Percentiles rank a stretch among this genome's conserved stretches.
These are phyloP conservation scores for Beauveria brongniartii DNA, from an alignment of 2,329 filamentous ascomycete species.

Conservation along the genomic window DNA sequence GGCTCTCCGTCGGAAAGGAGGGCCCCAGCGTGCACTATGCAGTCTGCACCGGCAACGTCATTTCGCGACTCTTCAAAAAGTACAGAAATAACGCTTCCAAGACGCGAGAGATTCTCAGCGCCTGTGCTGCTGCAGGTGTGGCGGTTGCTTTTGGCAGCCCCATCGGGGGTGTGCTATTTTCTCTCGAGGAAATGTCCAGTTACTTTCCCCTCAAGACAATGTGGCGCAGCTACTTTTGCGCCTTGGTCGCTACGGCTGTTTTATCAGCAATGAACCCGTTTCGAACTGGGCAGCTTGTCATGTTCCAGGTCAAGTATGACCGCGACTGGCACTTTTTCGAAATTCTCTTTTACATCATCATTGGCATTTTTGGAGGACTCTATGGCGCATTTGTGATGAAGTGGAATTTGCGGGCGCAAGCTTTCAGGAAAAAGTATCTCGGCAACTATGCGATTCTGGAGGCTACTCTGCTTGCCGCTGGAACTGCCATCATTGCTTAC, in stretches of 20 bases:
- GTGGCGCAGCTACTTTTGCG: slow-evolving; percentile 98
- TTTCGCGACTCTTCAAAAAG: slow-evolving; percentile 86
- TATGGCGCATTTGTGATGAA: slow-evolving; percentile 98
- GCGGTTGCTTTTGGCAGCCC: slow-evolving; percentile 96
- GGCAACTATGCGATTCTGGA: slow-evolving; percentile 77
- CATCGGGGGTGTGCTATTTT: slow-evolving; percentile 94
- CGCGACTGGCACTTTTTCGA: slow-evolving; percentile 98
- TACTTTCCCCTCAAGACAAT: slow-evolving; percentile 96
- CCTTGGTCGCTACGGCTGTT: slow-evolving; percentile 86
- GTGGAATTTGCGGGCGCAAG: slow-evolving; percentile 86
- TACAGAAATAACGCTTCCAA: slow-evolving; percentile 89
- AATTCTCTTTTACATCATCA: slow-evolving; percentile 79
- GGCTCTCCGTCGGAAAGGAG: slow-evolving; percentile 92
- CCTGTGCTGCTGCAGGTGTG: slow-evolving; percentile 88
- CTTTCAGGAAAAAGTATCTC: slow-evolving; percentile 91
- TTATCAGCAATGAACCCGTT: slow-evolving; percentile 96
- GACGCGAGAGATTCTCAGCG: slow-evolving; percentile 88
- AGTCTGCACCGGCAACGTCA: slow-evolving; percentile 94
- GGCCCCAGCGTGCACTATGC: slow-evolving; percentile 98
- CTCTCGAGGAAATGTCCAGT: slow-evolving; percentile 93
- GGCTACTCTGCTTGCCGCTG: slow-evolving; percentile 71
- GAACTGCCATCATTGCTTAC: slow-evolving; percentile 89
- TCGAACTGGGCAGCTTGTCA: slow-evolving; percentile 91
- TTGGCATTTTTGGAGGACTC: slow-evolving; percentile 87
- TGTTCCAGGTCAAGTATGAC: slow-evolving; percentile 97